Evolutionary conservation across 2,329 filamentous ascomycete species (phyloP).

Genomic region (Bimuria novae-zelandiae): DNA sequence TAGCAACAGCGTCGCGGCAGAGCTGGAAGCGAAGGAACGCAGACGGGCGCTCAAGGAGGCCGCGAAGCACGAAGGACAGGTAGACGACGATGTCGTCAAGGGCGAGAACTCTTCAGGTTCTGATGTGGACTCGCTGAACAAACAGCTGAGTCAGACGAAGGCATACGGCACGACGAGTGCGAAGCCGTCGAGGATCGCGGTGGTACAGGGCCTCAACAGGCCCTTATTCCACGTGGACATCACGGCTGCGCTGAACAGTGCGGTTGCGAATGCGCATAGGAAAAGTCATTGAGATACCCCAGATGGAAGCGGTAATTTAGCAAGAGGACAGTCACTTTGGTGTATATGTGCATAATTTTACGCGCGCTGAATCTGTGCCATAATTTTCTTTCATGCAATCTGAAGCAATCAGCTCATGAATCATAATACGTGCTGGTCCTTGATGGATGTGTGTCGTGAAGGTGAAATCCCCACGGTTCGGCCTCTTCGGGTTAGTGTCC

Average conservation of each 20-base stretch:
- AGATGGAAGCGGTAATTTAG: background rate
- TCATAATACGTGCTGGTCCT: background rate
- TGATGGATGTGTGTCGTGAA: background rate
- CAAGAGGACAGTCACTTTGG: background rate
- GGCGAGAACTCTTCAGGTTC: conserved; percentile 14
- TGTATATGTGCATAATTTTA: background rate
- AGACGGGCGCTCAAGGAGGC: conserved; percentile 53
- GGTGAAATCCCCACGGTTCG: background rate
- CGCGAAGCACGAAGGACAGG: conserved; percentile 47
- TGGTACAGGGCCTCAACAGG: conserved; percentile 82
- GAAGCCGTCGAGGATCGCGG: conserved; percentile 50
- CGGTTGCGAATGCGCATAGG: conserved; percentile 72
- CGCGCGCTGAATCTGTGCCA: background rate
- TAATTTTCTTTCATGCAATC: background rate
- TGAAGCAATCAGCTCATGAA: background rate
- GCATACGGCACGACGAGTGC: conserved; percentile 33
- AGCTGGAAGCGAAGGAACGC: conserved; percentile 69
- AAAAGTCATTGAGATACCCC: conserved; percentile 35
- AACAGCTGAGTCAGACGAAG: conserved; percentile 33
- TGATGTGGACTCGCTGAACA: too few relatives aligned
- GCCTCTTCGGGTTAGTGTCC: background rate
- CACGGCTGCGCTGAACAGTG: conserved; percentile 87
- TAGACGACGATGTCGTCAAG: conserved; percentile 26
- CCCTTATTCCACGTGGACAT: conserved; percentile 97
- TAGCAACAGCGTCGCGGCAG: conserved; percentile 69